phyloP scores from a whole-genome alignment of 2,329 filamentous ascomycete genomes.

The Colletotrichum aenigma region DNA sequence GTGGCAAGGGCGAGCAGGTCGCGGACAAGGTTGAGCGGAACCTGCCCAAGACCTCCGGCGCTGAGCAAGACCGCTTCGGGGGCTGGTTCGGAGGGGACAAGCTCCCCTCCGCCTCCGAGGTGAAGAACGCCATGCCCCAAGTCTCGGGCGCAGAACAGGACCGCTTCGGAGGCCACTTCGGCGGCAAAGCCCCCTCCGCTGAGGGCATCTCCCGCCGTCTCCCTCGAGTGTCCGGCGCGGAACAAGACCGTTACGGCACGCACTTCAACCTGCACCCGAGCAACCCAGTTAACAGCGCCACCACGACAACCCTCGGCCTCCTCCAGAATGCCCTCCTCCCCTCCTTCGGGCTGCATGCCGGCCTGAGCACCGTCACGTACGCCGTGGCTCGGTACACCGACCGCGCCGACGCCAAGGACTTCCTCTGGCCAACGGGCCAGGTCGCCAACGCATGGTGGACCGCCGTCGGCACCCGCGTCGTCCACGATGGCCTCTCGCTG shows the following conservation, averaged over 20 bases:
- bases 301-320: constrained; percentile 45
- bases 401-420: constrained; percentile 65
- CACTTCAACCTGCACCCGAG: constrained; percentile 22
- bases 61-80: constrained; percentile 23
- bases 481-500: constrained; percentile 48
- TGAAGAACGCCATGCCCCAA: neutral
- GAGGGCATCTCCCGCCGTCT: constrained; percentile 2
- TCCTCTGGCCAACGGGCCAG: constrained; percentile 59
- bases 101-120: constrained; percentile 24
- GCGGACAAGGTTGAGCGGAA: constrained; percentile 7
- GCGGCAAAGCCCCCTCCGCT: neutral
- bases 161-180: constrained; percentile 11
- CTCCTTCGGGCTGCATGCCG: constrained; percentile 56
- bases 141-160: constrained; percentile 17
- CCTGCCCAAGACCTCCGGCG: constrained; percentile 14
- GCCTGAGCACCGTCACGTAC: constrained; percentile 56
- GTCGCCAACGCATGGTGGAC: constrained; percentile 66
- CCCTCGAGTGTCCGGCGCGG: constrained; percentile 9
- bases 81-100: constrained; percentile 18
- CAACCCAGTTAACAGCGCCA: constrained; percentile 19
- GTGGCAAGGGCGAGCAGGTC: neutral
- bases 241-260: constrained; percentile 25
- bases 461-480: constrained; percentile 56
- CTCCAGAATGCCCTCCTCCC: constrained; percentile 57
- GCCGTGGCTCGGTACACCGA: constrained; percentile 54